Base-by-base conservation (phyloP, 768 basidiomycete genomes). In the Lactarius sanguifluus region DNA sequence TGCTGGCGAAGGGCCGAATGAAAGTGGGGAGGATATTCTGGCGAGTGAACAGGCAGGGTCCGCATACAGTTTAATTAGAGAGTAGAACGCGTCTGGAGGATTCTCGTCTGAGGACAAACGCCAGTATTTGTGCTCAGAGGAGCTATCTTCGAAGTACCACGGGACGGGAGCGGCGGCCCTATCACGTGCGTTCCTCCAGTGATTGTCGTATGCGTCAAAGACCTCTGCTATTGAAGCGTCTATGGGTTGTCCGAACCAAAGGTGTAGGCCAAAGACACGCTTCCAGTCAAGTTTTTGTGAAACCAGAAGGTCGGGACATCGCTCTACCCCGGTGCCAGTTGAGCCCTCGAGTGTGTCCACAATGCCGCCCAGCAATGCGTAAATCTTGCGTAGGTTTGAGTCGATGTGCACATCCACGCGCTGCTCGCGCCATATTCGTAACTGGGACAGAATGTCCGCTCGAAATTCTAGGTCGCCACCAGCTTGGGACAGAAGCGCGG, bases 221-320 rank as follows among this genome's bases (percentile, higher is more conserved):
- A 89, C 88, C 52, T 90, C 84, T 2, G 85, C 79, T 65, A 94
- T 85, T 5, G 91, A 80, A 3, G 89, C 82, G 66, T 91, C 84
- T 70, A 93, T 81, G 3, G 86, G 82, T 52, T 88, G 82, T 1
- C 86, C 87, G 75, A 88, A 98, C 97, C 97, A 99, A 38, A 98
- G 78, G 67, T 89, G 88, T 54, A 98, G 78, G 2, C 93, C 97
- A 73, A 98, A 92, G 1, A 89, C 88, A 23, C 94, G 86, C 75
- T 94, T 96, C 97, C 97, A 99, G 74, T 97, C 96, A 61, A 98
- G 76, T 0, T 86, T 90, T 61, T 87, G 79, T 20, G 86, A 80
- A 5, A 97, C 79, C 63, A 85, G 79, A 32, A 92, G 73, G 63
- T 89, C 86, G 15, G 79, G 74, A 73, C 81, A 81, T 56, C 83